A percentile compares a stretch with the other conserved stretches of the same genome.
Conservation (phyloP, 78 protist species). For the Dictyostelium firmibasis region DNA sequence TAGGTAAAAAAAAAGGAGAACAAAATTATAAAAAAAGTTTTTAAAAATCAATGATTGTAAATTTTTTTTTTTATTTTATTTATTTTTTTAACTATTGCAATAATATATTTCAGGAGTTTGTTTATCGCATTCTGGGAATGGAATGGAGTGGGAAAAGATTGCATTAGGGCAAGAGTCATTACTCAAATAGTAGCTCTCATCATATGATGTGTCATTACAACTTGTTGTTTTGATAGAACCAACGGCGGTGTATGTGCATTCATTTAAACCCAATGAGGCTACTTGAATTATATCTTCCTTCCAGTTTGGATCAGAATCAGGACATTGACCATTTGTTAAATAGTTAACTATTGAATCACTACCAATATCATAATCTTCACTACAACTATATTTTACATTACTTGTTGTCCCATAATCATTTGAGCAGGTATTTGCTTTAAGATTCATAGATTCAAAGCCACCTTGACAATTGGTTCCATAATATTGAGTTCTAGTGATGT, state of each 20-base stretch:
- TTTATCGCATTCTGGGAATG: background rate
- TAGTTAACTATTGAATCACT: background rate
- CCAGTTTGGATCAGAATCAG: background rate
- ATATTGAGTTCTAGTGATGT: background rate
- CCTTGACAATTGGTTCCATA: background rate
- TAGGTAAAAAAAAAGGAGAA: too few species aligned
- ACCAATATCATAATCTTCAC: background rate
- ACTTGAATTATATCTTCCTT: background rate
- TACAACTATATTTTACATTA: background rate
- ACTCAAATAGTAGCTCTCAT: background rate
- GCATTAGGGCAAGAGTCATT: background rate
- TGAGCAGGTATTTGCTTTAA: background rate
- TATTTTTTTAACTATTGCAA: background rate
- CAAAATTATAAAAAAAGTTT: too few species aligned
- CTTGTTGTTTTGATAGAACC: background rate
- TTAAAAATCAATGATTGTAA: too few species aligned
- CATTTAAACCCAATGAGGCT: background rate
- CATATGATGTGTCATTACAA: background rate
- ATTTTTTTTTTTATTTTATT: background rate
- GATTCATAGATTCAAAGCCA: background rate
- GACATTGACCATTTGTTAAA: background rate
- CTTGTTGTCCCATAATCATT: background rate
- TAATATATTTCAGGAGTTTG: background rate
- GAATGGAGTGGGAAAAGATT: background rate
- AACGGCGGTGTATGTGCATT: background rate